Evolutionary conservation across 192 early-diverging fungal species (phyloP), one percentile per base, ranked within the genome.

Genomic region (Mortierella antarctica): DNA sequence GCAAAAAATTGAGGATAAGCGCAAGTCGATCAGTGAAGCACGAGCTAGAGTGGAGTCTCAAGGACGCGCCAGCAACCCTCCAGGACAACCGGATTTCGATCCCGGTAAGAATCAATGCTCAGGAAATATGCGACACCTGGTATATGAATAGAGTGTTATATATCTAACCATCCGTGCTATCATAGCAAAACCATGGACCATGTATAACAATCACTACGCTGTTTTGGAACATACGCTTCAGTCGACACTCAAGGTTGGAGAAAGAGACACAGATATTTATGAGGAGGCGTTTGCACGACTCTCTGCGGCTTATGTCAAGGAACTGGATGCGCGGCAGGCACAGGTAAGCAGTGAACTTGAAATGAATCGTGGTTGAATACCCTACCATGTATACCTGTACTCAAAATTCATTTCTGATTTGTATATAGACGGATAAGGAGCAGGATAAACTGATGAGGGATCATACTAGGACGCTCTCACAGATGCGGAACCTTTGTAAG

Each of bases 401-500:
- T 48, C n/a, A 14, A 17, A 11, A 7, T 59, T 6, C 42, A 23
- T 18, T 7, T 40, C 12, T 2, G 20, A 39, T 51, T 0, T 39
- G 7, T 53, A 46, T 52, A 12, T 71, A 80, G 77, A 67, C 70
- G 60, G 77, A 80, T 42, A 80, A 68, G 46, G 70, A 72, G 44
- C 9, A 57, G 48, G 54, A 54, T n/a, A 53, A 31, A 15, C 21
- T 80, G 46, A 72, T 46, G 15, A 67, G 12, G 15, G 77, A 67
- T 6, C 71, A 80, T 53, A 58, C 70, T 8, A 60, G 53, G 42
- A 80, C 62, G 12, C n/a, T 80, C 31, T 42, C 70, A 20, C 77
- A 80, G 18, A 62, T 80, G 69, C 47, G 70, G 40, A 80, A 65
- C 55, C 65, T 80, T 5, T 80, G 77, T 57, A 80, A 58, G 31